Conservation (phyloP, 345 rosid genomes). For the Rhodamnia argentea region DNA sequence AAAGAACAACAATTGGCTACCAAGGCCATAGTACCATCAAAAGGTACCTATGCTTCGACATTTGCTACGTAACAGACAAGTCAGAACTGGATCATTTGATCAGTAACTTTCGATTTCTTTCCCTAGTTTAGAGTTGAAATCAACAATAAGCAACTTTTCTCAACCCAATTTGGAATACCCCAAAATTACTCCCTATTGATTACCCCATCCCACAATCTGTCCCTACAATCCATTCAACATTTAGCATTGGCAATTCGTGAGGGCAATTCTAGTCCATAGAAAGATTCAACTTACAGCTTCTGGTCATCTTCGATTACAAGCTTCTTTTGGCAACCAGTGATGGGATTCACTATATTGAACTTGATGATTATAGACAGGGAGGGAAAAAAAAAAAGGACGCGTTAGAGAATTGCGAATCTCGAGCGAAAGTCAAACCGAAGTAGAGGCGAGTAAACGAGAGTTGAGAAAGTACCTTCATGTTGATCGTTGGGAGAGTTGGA, state of each 20-base stretch:
- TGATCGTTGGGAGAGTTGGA: not conserved
- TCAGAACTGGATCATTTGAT: not conserved
- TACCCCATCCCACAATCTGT: not conserved
- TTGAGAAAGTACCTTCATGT: not conserved
- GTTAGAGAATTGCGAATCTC: not conserved
- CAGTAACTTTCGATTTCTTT: not conserved
- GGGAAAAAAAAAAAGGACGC: not conserved
- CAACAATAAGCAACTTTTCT: not conserved
- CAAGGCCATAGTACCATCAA: not conserved
- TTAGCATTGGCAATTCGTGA: not conserved
- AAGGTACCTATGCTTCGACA: not conserved
- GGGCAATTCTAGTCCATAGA: not conserved
- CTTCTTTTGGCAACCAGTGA: slow-evolving; percentile 41
- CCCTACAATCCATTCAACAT: too few relatives aligned
- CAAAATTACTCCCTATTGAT: too few relatives aligned
- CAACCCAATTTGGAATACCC: too few relatives aligned
- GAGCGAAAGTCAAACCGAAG: not conserved
- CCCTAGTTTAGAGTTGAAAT: not conserved
- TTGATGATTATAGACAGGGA: not conserved
- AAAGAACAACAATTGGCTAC: not conserved
- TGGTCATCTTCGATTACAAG: slow-evolving; percentile 36
- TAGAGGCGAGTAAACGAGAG: not conserved
- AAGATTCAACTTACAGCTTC: slow-evolving; percentile 17
- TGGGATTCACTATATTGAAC: slow-evolving; percentile 37
- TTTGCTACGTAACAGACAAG: not conserved